Evolutionary conservation across 371 early-diverging fungal species (phyloP).

Genomic region (Paraphysoderma sedebokerense): DNA sequence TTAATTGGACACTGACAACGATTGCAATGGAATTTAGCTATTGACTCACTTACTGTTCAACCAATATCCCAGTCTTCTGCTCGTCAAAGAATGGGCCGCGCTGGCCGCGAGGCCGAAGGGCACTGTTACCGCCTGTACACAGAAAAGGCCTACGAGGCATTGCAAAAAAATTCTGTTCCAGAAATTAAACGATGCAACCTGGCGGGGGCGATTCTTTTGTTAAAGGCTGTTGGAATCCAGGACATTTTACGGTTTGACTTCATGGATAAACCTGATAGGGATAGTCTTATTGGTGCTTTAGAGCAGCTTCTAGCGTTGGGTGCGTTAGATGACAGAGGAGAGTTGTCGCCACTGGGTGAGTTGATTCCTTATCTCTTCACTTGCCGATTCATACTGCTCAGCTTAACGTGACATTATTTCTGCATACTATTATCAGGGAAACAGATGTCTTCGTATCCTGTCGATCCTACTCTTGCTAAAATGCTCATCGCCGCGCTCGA

Average conservation of each 20-base stretch:
- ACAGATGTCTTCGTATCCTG: not conserved
- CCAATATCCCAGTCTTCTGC: constrained; percentile 91
- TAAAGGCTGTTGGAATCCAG: constrained; percentile 78
- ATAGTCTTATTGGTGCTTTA: constrained; percentile 56
- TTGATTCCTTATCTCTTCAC: too few relatives aligned
- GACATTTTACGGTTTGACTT: constrained; percentile 84
- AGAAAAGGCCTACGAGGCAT: constrained; percentile 52
- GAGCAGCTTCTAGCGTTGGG: constrained; percentile 78
- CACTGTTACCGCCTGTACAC: constrained; percentile 89
- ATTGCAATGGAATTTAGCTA: too few relatives aligned
- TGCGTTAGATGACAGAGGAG: constrained; percentile 67
- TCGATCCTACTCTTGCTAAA: not conserved
- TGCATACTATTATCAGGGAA: not conserved
- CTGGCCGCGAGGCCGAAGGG: constrained; percentile 83
- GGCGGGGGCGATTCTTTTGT: constrained; percentile 60
- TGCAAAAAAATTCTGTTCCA: constrained; percentile 73
- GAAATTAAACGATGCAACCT: constrained; percentile 91
- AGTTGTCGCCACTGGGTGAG: constrained; percentile 64
- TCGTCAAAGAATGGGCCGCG: constrained; percentile 90
- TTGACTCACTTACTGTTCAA: constrained; percentile 69
- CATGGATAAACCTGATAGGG: constrained; percentile 75
- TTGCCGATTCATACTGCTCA: too few relatives aligned
- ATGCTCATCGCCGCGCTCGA: not conserved
- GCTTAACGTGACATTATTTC: not conserved
- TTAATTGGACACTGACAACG: constrained; percentile 7